Evolutionary conservation across 495 filamentous ascomycete species (phyloP).

Genomic region (Xylaria palmicola): DNA sequence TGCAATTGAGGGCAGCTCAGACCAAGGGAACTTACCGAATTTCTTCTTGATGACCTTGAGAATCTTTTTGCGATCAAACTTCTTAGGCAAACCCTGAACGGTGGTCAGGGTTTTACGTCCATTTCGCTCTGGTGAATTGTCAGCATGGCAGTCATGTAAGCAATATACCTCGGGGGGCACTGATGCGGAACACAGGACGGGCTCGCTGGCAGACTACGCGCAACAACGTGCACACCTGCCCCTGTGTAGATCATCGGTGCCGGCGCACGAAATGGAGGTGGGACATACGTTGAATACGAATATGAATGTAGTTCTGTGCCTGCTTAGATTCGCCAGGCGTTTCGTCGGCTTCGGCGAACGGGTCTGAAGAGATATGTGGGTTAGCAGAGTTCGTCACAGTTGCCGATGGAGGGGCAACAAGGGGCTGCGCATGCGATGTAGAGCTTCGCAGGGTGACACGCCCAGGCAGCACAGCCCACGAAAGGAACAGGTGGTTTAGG

Average conservation of each 20-base stretch:
- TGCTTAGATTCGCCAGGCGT: slow-evolving; percentile 91
- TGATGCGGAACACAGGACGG: slow-evolving; percentile 1
- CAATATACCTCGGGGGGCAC: neutral
- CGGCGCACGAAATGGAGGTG: neutral
- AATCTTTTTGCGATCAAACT: slow-evolving; percentile 99
- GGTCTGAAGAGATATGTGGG: slow-evolving; percentile 59
- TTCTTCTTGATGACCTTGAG: slow-evolving; percentile 99
- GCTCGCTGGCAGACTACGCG: neutral
- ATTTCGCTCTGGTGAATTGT: slow-evolving; percentile 85
- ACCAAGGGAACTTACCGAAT: slow-evolving; percentile 66
- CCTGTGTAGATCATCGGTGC: slow-evolving; percentile 1
- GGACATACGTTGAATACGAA: slow-evolving; percentile 96
- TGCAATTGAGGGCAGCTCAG: neutral
- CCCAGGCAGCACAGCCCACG: neutral
- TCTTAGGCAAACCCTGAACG: slow-evolving; percentile 95
- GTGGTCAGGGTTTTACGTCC: slow-evolving; percentile 99
- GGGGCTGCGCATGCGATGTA: neutral
- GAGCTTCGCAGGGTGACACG: neutral
- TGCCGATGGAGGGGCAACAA: slow-evolving; percentile 10
- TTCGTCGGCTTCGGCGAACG: slow-evolving; percentile 99
- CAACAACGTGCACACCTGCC: slow-evolving; percentile 7
- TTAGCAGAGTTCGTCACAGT: slow-evolving; percentile 18
- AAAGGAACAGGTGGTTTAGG: slow-evolving; percentile 28
- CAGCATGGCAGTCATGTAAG: slow-evolving; percentile 12
- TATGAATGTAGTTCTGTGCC: slow-evolving; percentile 96